Evolutionary conservation across 139 green algal species (phyloP), one percentile per base, ranked within the genome.

Genomic region (Volvox africanus): DNA sequence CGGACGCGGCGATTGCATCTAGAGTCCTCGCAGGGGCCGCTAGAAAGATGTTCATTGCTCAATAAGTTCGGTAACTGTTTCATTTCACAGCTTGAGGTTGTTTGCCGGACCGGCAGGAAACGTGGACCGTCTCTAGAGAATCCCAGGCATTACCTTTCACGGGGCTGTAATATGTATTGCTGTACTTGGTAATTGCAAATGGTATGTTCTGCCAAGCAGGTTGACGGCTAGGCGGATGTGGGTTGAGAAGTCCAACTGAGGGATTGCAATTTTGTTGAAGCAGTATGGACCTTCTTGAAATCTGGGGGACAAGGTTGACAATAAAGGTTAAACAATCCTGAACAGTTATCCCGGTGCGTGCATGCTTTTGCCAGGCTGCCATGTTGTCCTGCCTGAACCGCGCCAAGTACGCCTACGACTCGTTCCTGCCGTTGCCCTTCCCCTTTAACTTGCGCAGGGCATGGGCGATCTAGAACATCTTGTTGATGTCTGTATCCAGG

Each of bases 401-500:
- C 33, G 76, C 76, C 76, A 82, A 6, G 78, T 84, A 84, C 78
- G 16, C 78, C 22, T 84, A 84, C 78, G 78, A 67, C 78, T 33
- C 75, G 32, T 55, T 55, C 75, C 32, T 61, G 36, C 78, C 78
- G 78, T 84, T 65, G 36, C 26, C 22, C 2, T 79, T 19, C 76
- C 76, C 26, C 33, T 61, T 55, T 17, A 14, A 9, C 32, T 36
- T 28, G 28, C 76, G n/a, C 22, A 84, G 78, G 78, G 19, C 19
- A 32, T 14, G 6, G 22, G 36, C 24, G 35, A 37, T 16, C 69
- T 50, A 55, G 80, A 86, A 14, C 80, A 86, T 5, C 80, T 86
- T 0, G 50, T 86, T 3, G 80, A 86, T 24, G 28, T 86, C 21
- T 84, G 78, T 30, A 84, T 37, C 20, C 30, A 68, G 11, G 36